Evolutionary conservation across 192 early-diverging fungal genomes (phyloP), one percentile per base, ranked within the genome.

Genomic region (Gamsiella multidivaricata): DNA sequence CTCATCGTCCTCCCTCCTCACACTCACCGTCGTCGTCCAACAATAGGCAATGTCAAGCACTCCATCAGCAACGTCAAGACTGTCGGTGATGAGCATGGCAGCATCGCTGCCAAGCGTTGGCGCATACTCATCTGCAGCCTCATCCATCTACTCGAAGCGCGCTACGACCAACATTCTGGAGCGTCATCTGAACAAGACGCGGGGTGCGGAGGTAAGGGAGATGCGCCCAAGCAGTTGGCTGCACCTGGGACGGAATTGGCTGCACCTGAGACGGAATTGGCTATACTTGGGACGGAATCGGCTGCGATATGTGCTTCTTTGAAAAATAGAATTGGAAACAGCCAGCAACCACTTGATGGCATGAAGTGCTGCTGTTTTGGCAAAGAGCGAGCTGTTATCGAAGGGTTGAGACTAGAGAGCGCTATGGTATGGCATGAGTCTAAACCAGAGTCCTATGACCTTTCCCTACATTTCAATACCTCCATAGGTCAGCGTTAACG

Each of bases 171-270:
- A 76, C 43, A 90, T 95, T 51, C 71, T 95, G 9, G 95, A 97
- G 58, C 89, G 94, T 18, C 88, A 86, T 76, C 81, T 95, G 36
- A 88, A 85, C 52, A 92, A 91, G 80, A 89, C 89, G 7, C 88
- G 85, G 63, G 84, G 86, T 15, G 80, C 88, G 56, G 91, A 94
- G 82, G 94, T 95, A 70, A 53, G n/a, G n/a, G n/a, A n/a, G 28
- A 22, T 33, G 2, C n/a, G n/a, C n/a, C n/a, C n/a, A n/a, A n/a
- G n/a, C n/a, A n/a, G n/a, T n/a, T n/a, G n/a, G n/a, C n/a, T n/a
- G n/a, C n/a, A n/a, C n/a, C n/a, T n/a, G n/a, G n/a, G n/a, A n/a
- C n/a, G n/a, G n/a, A n/a, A n/a, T n/a, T n/a, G n/a, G 17, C 23
- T 3, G 43, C 39, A 18, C 0, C 18, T 17, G n/a, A n/a, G n/a